Base-by-base conservation (phyloP, 225 moss, liverwort and hornwort genomes). In the Physcomitrellopsis africana region DNA sequence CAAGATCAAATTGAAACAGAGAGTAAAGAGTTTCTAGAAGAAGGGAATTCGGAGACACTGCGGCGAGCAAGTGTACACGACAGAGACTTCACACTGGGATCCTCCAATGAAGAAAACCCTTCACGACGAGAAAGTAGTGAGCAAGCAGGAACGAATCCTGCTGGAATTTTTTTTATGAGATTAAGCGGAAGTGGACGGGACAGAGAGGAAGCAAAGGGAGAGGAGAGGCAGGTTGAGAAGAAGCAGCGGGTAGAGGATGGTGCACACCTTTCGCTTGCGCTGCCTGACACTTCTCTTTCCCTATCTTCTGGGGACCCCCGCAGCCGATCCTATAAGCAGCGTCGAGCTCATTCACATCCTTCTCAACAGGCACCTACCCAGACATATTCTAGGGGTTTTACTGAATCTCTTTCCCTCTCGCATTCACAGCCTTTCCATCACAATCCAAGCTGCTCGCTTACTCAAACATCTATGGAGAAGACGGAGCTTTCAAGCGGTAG, bases 371-470 rank as follows among this genome's bases (percentile, higher is more conserved):
- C 77, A 5, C 91, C 85, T 20, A 77, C 89, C 55, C 91, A 37
- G 7, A 37, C 32, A 37, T 37, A 85, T 65, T 97, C 97, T 24
- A 91, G 89, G 72, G 92, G 89, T 3, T 94, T 86, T 70, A 93
- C 92, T 5, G 94, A 97, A 49, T 93, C 94, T 37, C 86, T 97
- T 20, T 97, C 97, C 9, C 87, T 97, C 14, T 97, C 97, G 49
- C 90, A 94, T 56, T 94, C 94, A 13, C 97, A 87, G 61, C 92
- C 92, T 41, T 93, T 94, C 24, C 92, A 94, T 43, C 97, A 97
- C 82, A 93, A 94, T 67, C 85, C 97, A 17, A 94, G 94, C 76
- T 96, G 96, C 75, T 96, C 94, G 8, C 83, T 94, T 44, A 94
- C 94, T 12, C 94, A 92, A 75, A 99, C 87, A 56, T 99, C 94